phyloP scores from a whole-genome alignment of 495 filamentous ascomycete genomes.

The Symbiotaphrina buchneri region DNA sequence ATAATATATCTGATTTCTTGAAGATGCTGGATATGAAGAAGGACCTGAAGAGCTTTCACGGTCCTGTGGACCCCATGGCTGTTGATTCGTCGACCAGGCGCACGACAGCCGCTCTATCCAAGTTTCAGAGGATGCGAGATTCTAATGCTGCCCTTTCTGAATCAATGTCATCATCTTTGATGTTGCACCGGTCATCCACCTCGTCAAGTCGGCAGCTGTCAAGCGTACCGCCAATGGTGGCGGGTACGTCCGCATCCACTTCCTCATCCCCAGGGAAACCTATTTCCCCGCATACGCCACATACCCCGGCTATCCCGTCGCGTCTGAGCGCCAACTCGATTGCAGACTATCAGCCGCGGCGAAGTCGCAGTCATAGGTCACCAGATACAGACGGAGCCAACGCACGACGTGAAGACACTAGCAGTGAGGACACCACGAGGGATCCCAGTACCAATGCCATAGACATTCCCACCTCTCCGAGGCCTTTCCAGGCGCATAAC shows the following conservation, averaged over 20 bases:
- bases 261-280: constrained; percentile 83
- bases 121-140: constrained; percentile 68
- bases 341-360: constrained; percentile 7
- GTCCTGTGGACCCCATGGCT: constrained; percentile 13
- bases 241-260: constrained; percentile 58
- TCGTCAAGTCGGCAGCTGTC: constrained; percentile 70
- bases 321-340: constrained; percentile 45
- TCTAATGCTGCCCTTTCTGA: constrained; percentile 70
- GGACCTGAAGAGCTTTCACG: constrained; percentile 47
- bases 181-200: constrained; percentile 59
- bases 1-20: constrained; percentile 80
- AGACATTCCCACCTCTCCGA: constrained; percentile 62
- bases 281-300: constrained; percentile 80
- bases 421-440: constrained; percentile 6
- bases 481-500: constrained; percentile 30
- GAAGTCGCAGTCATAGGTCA: neutral
- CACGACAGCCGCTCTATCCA: constrained; percentile 44
- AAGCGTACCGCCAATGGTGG: constrained; percentile 66
- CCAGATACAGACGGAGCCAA: neutral
- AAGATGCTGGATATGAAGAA: constrained; percentile 66
- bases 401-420: neutral
- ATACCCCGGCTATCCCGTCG: constrained; percentile 81
- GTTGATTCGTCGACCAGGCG: constrained; percentile 35
- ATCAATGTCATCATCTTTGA: constrained; percentile 65
- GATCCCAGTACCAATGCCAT: constrained; percentile 30